Percentiles rank a stretch among this genome's conserved stretches.
phyloP scores from a whole-genome alignment of 1,284 basidiomycete species.

The Jaminaea rosea region DNA sequence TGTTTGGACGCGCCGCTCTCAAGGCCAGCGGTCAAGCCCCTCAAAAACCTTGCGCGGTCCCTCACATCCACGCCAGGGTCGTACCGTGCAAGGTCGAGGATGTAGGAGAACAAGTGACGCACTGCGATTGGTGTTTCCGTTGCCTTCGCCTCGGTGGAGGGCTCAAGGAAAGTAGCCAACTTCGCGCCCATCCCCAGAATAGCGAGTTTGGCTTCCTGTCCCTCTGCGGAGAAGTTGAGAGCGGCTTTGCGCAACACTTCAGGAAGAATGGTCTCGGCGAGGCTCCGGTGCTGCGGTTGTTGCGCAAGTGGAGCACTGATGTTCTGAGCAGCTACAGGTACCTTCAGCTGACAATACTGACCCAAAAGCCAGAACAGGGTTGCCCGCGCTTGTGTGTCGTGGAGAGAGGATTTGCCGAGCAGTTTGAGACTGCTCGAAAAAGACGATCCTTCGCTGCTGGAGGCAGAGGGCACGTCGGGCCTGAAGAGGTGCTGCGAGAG shows the following conservation, averaged over 20 bases:
- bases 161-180: slow-evolving; percentile 19
- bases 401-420: slow-evolving; percentile 25
- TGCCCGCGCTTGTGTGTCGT: slow-evolving; percentile 20
- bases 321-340: slow-evolving; percentile 10
- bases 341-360: slow-evolving; percentile 22
- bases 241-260: slow-evolving; percentile 39
- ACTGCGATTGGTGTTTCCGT: neutral
- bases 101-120: slow-evolving; percentile 17
- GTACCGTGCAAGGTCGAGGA: slow-evolving; percentile 31
- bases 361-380: slow-evolving; percentile 41
- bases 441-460: too few relatives aligned
- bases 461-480: too few relatives aligned
- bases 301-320: too few relatives aligned
- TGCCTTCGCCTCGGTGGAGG: neutral
- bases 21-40: slow-evolving; percentile 21
- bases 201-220: slow-evolving; percentile 20
- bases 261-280: slow-evolving; percentile 31
- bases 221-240: slow-evolving; percentile 35
- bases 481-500: too few relatives aligned
- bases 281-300: slow-evolving; percentile 8
- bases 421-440: slow-evolving; percentile 16
- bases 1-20: neutral
- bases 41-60: slow-evolving; percentile 36
- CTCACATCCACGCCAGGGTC: slow-evolving; percentile 35
- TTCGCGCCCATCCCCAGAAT: slow-evolving; percentile 38